Conservation (phyloP, 257 asterid species). For the Osmanthus fragrans region DNA sequence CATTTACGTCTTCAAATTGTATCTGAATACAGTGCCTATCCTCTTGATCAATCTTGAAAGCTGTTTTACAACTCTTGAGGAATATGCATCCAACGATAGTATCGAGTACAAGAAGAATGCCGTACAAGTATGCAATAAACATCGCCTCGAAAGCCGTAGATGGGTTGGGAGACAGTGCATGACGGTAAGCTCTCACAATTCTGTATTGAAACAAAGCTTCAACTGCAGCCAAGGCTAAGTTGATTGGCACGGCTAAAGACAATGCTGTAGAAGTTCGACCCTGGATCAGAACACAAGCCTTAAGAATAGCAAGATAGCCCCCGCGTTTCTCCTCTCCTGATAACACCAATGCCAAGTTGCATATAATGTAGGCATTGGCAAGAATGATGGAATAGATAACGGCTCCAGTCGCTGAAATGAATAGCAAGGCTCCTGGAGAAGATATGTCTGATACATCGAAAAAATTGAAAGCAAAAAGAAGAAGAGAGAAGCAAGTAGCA, state of each 20-base stretch:
- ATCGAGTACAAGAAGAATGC: slow-evolving; percentile 49
- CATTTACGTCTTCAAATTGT: slow-evolving; percentile 32
- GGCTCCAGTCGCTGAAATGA: slow-evolving; percentile 46
- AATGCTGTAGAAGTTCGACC: slow-evolving; percentile 64
- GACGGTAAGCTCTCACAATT: slow-evolving; percentile 35
- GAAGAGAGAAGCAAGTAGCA: slow-evolving; percentile 49
- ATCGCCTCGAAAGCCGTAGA: slow-evolving; percentile 47
- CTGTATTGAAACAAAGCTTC: slow-evolving; percentile 68
- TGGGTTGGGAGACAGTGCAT: slow-evolving; percentile 4
- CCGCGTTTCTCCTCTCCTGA: slow-evolving; percentile 52
- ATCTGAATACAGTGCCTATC: slow-evolving; percentile 19
- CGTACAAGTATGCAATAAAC: slow-evolving; percentile 55
- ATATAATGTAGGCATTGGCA: slow-evolving; percentile 52
- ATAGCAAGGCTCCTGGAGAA: slow-evolving; percentile 15
- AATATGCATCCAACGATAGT: slow-evolving; percentile 45
- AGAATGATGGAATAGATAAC: slow-evolving; percentile 48
- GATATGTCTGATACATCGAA: slow-evolving; percentile 39
- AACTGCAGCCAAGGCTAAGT: slow-evolving; percentile 46
- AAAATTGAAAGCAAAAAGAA: slow-evolving; percentile 37
- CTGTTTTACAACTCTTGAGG: slow-evolving; percentile 43
- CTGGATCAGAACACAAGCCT: slow-evolving; percentile 43
- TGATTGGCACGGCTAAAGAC: slow-evolving; percentile 43
- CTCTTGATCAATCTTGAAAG: slow-evolving; percentile 22
- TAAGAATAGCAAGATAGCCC: slow-evolving; percentile 48
- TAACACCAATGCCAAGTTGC: slow-evolving; percentile 48